A percentile compares a stretch with the other conserved stretches of the same genome.
These are phyloP conservation scores for Xylaria sp. DNA, from an alignment of 2,329 filamentous ascomycete genomes.

Conservation along the genomic window DNA sequence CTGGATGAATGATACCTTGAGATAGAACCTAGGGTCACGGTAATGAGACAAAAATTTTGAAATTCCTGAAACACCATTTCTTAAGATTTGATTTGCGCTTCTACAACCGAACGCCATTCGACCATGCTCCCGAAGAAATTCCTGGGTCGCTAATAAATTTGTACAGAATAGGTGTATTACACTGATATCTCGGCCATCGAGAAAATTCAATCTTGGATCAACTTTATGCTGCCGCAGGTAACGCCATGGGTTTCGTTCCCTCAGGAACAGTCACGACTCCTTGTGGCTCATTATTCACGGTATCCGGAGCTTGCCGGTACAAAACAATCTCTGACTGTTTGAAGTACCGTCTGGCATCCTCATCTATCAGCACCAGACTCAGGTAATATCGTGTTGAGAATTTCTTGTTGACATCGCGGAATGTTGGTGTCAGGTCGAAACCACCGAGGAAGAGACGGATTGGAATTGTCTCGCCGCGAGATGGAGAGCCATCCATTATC, in stretches of 20 bases:
- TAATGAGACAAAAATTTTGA: conserved; percentile 17
- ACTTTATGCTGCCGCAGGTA: conserved; percentile 43
- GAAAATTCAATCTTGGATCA: conserved; percentile 3
- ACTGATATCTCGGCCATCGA: conserved; percentile 13
- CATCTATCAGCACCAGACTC: conserved; percentile 93
- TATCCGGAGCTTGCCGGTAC: conserved; percentile 81
- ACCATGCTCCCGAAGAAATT: conserved; percentile 43
- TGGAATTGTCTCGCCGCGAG: conserved; percentile 92
- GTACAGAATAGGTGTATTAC: conserved; percentile 41
- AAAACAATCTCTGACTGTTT: conserved; percentile 99
- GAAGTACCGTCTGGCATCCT: conserved; percentile 97
- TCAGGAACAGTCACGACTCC: conserved; percentile 58
- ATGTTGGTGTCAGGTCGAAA: conserved; percentile 97
- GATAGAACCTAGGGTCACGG: conserved; percentile 35
- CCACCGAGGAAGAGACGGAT: conserved; percentile 97
- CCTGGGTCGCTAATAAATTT: conserved; percentile 41
- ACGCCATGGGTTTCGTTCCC: conserved; percentile 43
- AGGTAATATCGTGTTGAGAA: conserved; percentile 98
- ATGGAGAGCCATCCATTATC: conserved; percentile 99
- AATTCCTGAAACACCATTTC: conserved; percentile 34
- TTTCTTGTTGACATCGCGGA: conserved; percentile 99
- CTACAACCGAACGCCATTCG: conserved; percentile 47
- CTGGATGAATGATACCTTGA: conserved; percentile 48
- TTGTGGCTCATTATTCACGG: conserved; percentile 59
- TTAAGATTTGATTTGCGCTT: conserved; percentile 34